Conservation (phyloP, 1,139 yeast genomes). For the Pichia sp. region DNA sequence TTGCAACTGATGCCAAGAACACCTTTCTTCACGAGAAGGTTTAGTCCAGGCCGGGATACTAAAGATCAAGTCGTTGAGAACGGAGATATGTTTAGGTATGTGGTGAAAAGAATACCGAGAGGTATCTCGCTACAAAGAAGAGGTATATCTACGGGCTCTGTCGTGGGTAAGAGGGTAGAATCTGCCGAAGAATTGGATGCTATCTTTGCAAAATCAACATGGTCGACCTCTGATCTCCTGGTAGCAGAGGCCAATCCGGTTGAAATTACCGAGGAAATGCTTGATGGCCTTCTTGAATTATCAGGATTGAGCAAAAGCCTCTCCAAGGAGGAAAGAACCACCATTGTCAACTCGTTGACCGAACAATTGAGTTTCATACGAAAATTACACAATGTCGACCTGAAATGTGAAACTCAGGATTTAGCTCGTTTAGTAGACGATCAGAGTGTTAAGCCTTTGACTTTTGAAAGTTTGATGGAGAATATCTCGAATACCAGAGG, state of each 20-base stretch:
- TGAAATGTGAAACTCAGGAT: not conserved
- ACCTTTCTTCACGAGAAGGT: too few relatives aligned
- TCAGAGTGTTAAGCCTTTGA: conserved; percentile 19
- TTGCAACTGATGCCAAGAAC: too few relatives aligned
- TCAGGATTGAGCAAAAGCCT: conserved; percentile 28
- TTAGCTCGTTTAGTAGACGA: conserved; percentile 23
- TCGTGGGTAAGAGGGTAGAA: conserved; percentile 13
- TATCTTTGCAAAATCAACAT: conserved; percentile 17
- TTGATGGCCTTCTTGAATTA: conserved; percentile 24
- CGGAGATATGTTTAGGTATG: too few relatives aligned
- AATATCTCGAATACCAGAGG: conserved; percentile 24
- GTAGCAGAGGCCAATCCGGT: not conserved
- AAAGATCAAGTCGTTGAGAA: too few relatives aligned
- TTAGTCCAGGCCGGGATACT: too few relatives aligned
- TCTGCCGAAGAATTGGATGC: conserved; percentile 11
- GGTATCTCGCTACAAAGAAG: not conserved
- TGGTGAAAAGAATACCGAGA: not conserved
- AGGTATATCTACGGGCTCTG: not conserved
- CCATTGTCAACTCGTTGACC: conserved; percentile 19
- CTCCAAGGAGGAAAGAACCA: conserved; percentile 11
- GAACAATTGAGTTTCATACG: conserved; percentile 29
- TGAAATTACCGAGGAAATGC: conserved; percentile 16
- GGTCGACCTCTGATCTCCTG: conserved; percentile 22
- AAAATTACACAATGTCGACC: conserved; percentile 21
- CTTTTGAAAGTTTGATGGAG: conserved; percentile 29